phyloP scores from a whole-genome alignment of 305 asterid species.

The Lippia alba region DNA sequence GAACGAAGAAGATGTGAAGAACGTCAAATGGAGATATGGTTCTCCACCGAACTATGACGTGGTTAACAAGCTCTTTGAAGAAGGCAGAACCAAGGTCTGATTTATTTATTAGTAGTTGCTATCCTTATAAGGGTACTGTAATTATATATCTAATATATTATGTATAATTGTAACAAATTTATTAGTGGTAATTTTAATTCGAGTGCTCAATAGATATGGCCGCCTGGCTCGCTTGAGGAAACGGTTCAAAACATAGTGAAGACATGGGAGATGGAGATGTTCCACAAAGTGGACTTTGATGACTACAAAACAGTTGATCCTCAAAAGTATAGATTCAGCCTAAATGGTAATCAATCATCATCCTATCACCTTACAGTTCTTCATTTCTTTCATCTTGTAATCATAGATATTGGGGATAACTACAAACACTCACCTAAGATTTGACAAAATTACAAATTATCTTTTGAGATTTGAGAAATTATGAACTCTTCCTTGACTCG shows the following conservation, averaged over 20 bases:
- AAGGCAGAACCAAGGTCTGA: slow-evolving; percentile 67
- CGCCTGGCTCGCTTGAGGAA: slow-evolving; percentile 58
- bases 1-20: slow-evolving; percentile 55
- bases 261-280: slow-evolving; percentile 65
- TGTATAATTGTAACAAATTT: background rate
- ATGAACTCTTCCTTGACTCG: too few relatives aligned
- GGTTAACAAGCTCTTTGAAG: slow-evolving; percentile 70
- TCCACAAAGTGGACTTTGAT: slow-evolving; percentile 42
- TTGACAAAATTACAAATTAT: too few relatives aligned
- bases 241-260: slow-evolving; percentile 56
- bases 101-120: background rate
- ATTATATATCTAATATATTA: background rate
- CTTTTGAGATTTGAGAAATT: too few relatives aligned
- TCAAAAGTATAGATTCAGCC: slow-evolving; percentile 39
- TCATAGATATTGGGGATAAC: too few relatives aligned
- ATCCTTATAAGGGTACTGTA: too few relatives aligned
- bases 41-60: slow-evolving; percentile 68
- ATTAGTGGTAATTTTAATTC: too few relatives aligned
- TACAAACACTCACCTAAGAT: too few relatives aligned
- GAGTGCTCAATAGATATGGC: slow-evolving; percentile 41
- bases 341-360: slow-evolving; percentile 39
- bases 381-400: background rate
- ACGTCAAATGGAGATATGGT: slow-evolving; percentile 58
- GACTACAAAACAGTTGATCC: slow-evolving; percentile 50
- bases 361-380: background rate